Evolutionary conservation across 108 stramenopile species (phyloP).

Genomic region (Skeletonema costatum): DNA sequence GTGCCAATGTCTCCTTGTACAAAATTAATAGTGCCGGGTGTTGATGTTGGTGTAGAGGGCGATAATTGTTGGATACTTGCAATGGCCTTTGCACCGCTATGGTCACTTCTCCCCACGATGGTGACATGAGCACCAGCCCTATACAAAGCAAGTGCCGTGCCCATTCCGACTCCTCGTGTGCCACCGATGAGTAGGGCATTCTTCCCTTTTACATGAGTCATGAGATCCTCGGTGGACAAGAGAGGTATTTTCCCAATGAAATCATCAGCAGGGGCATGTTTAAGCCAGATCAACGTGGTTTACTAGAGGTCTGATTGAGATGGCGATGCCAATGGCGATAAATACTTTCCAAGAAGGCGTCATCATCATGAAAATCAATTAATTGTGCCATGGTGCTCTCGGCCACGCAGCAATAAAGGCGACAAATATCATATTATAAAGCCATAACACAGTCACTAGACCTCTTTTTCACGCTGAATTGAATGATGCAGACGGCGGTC

Average conservation of each 20-base stretch:
- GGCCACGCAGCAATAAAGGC: too few relatives aligned
- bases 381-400: too few relatives aligned
- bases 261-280: constrained; percentile 9
- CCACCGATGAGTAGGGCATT: constrained; percentile 35
- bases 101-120: constrained; percentile 25
- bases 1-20: constrained; percentile 38
- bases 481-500: too few relatives aligned
- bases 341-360: too few relatives aligned
- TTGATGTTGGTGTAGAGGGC: neutral
- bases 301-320: constrained; percentile 5
- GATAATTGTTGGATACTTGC: constrained; percentile 1
- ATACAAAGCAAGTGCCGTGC: constrained; percentile 38
- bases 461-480: too few relatives aligned
- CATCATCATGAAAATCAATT: too few relatives aligned
- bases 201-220: constrained; percentile 18
- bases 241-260: constrained; percentile 8
- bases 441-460: too few relatives aligned
- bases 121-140: constrained; percentile 32
- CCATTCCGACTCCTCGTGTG: constrained; percentile 35
- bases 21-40: constrained; percentile 9
- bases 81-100: constrained; percentile 23
- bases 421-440: too few relatives aligned
- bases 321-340: neutral
- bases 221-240: constrained; percentile 9
- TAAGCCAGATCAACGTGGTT: neutral